Evolutionary conservation across 129 eudicot species (phyloP).

Genomic region (Artemisia tridentata): DNA sequence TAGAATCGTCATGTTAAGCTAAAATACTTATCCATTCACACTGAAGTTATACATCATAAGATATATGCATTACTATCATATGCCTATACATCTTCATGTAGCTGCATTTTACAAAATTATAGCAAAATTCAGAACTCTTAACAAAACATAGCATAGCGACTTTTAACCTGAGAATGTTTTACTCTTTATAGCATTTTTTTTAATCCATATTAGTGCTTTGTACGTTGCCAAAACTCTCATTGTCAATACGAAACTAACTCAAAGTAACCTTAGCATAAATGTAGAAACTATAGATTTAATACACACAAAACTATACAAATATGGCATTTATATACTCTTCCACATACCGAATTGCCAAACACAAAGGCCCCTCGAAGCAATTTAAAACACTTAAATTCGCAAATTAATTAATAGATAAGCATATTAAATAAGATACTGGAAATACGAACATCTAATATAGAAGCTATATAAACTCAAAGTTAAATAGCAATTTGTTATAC

Average conservation of each 20-base stretch:
- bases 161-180: constrained; percentile 2
- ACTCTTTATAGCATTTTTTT: background rate
- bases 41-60: background rate
- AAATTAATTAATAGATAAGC: background rate
- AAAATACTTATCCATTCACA: background rate
- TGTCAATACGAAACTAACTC: background rate
- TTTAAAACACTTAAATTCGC: background rate
- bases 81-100: background rate
- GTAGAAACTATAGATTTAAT: constrained; percentile 1
- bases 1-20: no score
- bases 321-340: background rate
- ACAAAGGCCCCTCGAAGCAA: background rate
- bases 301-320: background rate
- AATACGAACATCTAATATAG: background rate
- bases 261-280: background rate
- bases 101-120: constrained; percentile 1
- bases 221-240: background rate
- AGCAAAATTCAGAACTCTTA: background rate
- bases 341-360: background rate
- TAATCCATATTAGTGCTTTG: background rate
- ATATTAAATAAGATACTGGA: background rate
- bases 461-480: background rate
- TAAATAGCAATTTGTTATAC: no score
- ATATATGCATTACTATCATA: background rate
- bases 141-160: background rate